These are phyloP conservation scores for Jaltomata sinuosa DNA, from an alignment of 257 asterid species.

Conservation along the genomic window DNA sequence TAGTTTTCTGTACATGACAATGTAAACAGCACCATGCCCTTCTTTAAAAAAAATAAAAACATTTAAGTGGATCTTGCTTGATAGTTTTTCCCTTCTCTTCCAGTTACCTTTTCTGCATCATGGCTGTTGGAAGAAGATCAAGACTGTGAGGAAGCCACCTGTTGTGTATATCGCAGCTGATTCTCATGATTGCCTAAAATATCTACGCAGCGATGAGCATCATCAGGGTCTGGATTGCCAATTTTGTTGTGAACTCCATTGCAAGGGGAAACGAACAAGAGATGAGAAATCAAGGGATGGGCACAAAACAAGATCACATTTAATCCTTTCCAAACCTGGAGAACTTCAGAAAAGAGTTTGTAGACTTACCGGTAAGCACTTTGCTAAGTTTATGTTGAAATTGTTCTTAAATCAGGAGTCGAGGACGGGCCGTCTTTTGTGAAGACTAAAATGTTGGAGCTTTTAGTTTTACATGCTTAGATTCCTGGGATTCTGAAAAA, in stretches of 20 bases:
- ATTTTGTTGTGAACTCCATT: constrained; percentile 6
- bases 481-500: background rate
- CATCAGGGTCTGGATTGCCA: background rate
- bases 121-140: constrained; percentile 23
- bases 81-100: background rate
- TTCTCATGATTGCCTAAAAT: constrained; percentile 12
- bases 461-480: background rate
- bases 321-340: constrained; percentile 1
- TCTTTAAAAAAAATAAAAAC: background rate
- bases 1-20: background rate
- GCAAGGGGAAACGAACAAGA: constrained; percentile 8
- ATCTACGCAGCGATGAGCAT: constrained; percentile 7
- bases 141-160: constrained; percentile 18
- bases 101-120: constrained; percentile 20
- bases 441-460: background rate
- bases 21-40: background rate
- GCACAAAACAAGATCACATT: constrained; percentile 13
- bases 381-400: background rate
- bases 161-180: constrained; percentile 20
- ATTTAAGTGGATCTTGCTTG: background rate
- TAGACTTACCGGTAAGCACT: constrained; percentile 6
- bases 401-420: background rate
- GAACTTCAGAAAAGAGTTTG: constrained; percentile 8
- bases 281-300: constrained; percentile 20
- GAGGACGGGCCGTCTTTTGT: background rate